Evolutionary conservation across 2,329 filamentous ascomycete species (phyloP), one percentile per base, ranked within the genome.

Genomic region (Pyrenochaeta sp.): DNA sequence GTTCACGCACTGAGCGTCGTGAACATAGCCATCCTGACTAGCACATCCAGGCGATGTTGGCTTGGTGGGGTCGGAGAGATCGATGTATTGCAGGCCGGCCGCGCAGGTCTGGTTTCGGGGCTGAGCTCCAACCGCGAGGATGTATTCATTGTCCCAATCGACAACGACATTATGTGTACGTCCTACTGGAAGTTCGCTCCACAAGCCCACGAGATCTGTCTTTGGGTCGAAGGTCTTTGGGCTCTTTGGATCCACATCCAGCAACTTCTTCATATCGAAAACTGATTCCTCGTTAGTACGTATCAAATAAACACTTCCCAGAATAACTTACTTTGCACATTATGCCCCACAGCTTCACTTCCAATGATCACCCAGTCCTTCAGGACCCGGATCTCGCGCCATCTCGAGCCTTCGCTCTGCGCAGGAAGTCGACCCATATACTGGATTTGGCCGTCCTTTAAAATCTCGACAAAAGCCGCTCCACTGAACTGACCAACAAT

Each of bases 1-100:
- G 27, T 76, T 75, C 7, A 84, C 68, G 60, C 81, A 84, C 65
- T 85, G 81, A 2, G 81, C 81, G 55, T 84, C 81, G 61, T 84
- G 81, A 4, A 83, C 80, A 60, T 84, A 84, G 39, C 81, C 81
- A 60, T 83, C 81, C 24, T 75, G 61, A 27, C 72, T 68, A 7
- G 78, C 77, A 56, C 61, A 84, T 13, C 81, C 81, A 7, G 79
- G 77, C 3, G 73, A 75, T 13, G 69, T 75, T 6, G 81, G 77
- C 56, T 81, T 81, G 27, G 72, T 63, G 14, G 80, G 74, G 55
- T 83, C 76, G 15, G 71, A 72, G n/a, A 84, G 68, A 61, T 84
- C 78, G 44, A 84, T 77, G 70, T 82, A 81, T 65, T 81, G 80
- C 21, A 84, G 68, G 17, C 81, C 81, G 13, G 75, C 73, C 14